Evolutionary conservation across 352 stramenopile genomes (phyloP).

Genomic region (Globisporangium cederbergense): DNA sequence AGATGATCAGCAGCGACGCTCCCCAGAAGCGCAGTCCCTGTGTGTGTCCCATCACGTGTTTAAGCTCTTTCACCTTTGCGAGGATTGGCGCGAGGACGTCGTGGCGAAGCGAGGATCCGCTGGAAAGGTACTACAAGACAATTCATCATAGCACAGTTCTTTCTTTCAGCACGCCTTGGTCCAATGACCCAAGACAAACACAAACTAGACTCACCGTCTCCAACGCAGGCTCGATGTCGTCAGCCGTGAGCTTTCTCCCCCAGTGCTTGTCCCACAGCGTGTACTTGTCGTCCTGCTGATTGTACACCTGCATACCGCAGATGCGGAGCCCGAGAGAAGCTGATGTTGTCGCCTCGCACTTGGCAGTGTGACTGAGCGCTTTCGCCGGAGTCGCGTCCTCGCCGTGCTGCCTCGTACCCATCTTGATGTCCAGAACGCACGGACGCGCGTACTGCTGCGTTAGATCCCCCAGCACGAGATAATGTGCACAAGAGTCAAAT

Average conservation of each 20-base stretch:
- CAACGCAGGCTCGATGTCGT: conserved; percentile 62
- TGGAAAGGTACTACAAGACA: conserved; percentile 56
- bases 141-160: not conserved
- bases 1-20: conserved; percentile 68
- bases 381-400: conserved; percentile 66
- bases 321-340: conserved; percentile 60
- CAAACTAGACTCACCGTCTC: conserved; percentile 37
- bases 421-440: conserved; percentile 82
- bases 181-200: not conserved
- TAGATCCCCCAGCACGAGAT: conserved; percentile 69
- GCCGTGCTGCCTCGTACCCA: conserved; percentile 76
- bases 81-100: conserved; percentile 43
- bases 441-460: conserved; percentile 57
- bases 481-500: conserved; percentile 24
- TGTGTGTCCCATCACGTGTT: conserved; percentile 38
- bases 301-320: conserved; percentile 83
- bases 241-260: conserved; percentile 48
- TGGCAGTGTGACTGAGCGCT: conserved; percentile 60
- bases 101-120: conserved; percentile 33
- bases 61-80: conserved; percentile 39
- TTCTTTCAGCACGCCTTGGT: not conserved
- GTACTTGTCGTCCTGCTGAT: conserved; percentile 51
- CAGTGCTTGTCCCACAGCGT: conserved; percentile 79
- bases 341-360: conserved; percentile 75
- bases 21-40: conserved; percentile 72